These are phyloP conservation scores for Vinca minor DNA, from an alignment of 257 asterid genomes.

Conservation along the genomic window DNA sequence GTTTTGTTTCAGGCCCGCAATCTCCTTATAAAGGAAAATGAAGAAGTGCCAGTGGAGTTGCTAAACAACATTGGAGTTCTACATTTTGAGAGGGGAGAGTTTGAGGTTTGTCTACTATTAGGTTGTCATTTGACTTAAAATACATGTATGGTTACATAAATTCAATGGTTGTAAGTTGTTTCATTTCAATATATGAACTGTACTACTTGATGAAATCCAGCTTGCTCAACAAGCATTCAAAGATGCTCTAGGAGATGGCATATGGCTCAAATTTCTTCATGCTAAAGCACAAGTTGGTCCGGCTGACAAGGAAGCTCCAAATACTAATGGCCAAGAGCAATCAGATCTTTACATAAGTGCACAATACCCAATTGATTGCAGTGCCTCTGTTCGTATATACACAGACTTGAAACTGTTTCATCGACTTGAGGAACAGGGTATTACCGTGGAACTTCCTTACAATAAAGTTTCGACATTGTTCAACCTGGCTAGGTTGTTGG, in stretches of 20 bases:
- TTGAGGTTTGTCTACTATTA: conserved; percentile 81
- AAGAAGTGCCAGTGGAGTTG: conserved; percentile 76
- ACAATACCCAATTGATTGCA: conserved; percentile 61
- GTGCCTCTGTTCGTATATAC: conserved; percentile 44
- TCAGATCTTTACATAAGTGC: conserved; percentile 33
- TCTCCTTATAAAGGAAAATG: conserved; percentile 59
- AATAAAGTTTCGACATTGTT: conserved; percentile 72
- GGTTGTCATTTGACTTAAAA: no score
- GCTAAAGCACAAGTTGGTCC: conserved; percentile 35
- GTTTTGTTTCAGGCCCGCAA: conserved; percentile 67
- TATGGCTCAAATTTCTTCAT: conserved; percentile 66
- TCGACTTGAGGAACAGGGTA: conserved; percentile 73
- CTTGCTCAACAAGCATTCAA: conserved; percentile 66
- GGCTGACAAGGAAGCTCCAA: conserved; percentile 18
- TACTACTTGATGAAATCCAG: conserved; percentile 36
- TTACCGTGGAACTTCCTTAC: conserved; percentile 75
- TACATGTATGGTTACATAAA: conserved; percentile 7
- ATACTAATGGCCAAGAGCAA: conserved; percentile 24
- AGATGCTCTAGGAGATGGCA: conserved; percentile 94
- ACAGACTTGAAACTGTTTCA: conserved; percentile 60
- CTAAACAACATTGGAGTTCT: conserved; percentile 89
- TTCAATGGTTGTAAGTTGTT: background rate
- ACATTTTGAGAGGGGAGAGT: conserved; percentile 87
- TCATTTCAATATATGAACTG: conserved; percentile 4
- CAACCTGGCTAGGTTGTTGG: conserved; percentile 81